These are phyloP conservation scores for Extremus antarcticus DNA, from an alignment of 495 filamentous ascomycete species.

Conservation along the genomic window DNA sequence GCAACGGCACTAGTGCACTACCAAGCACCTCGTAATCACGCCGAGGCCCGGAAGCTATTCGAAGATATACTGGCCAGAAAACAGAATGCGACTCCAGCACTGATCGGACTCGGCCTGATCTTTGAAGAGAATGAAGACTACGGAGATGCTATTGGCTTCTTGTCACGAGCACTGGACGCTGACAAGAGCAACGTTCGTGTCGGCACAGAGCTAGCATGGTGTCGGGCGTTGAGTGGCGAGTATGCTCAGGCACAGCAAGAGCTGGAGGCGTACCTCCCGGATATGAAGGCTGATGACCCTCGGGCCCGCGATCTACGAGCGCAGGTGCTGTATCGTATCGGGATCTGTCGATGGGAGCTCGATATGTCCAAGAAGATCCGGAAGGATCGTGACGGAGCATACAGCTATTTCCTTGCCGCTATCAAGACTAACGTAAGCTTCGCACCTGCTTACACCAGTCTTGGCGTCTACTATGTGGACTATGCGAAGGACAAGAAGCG, in stretches of 20 bases:
- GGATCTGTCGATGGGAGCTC: conserved; percentile 77
- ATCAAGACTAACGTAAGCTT: conserved; percentile 81
- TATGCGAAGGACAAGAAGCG: conserved; percentile 76
- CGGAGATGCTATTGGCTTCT: conserved; percentile 61
- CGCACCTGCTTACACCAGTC: conserved; percentile 83
- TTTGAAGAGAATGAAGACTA: conserved; percentile 88
- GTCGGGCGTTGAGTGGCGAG: conserved; percentile 72
- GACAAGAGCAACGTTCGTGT: conserved; percentile 65
- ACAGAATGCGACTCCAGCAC: conserved; percentile 58
- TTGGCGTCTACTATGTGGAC: conserved; percentile 92
- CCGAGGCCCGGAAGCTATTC: conserved; percentile 75
- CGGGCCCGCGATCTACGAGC: conserved; percentile 62
- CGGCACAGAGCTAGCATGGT: conserved; percentile 77
- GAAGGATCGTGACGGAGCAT: conserved; percentile 67
- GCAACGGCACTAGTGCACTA: conserved; percentile 77
- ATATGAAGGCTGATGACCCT: conserved; percentile 42
- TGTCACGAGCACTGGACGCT: conserved; percentile 58
- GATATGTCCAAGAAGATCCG: conserved; percentile 59
- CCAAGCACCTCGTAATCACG: conserved; percentile 78
- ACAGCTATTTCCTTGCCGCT: conserved; percentile 70
- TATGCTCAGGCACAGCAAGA: conserved; percentile 50
- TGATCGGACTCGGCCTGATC: conserved; percentile 84
- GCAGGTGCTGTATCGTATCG: conserved; percentile 78
- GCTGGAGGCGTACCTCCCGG: conserved; percentile 56
- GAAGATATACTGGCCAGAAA: conserved; percentile 64